Percentiles rank a stretch among this genome's conserved stretches.
Conservation (phyloP, 371 early-diverging fungal genomes). For the Syncephalastrum contaminatum region DNA sequence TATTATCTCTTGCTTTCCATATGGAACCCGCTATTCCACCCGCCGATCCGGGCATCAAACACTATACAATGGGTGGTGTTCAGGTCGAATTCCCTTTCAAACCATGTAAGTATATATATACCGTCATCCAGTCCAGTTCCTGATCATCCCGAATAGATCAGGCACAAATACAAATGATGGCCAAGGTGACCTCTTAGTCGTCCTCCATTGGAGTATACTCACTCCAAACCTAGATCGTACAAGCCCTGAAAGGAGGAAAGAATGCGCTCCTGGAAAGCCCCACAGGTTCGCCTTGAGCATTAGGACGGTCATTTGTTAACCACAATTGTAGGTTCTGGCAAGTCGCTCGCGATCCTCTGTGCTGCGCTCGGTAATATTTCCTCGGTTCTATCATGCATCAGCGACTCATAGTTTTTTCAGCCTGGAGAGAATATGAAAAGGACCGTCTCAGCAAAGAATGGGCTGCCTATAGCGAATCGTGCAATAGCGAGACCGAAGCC, state of each 20-base stretch:
- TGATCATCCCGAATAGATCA: constrained; percentile 28
- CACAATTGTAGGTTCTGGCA: constrained; percentile 50
- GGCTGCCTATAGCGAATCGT: no score
- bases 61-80: constrained; percentile 35
- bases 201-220: neutral
- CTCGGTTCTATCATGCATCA: neutral
- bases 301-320: neutral
- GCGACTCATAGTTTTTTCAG: constrained; percentile 10
- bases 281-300: constrained; percentile 38
- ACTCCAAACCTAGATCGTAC: constrained; percentile 39
- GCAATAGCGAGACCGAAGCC: no score
- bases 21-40: neutral
- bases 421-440: constrained; percentile 26
- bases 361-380: constrained; percentile 41
- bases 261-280: constrained; percentile 62
- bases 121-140: neutral
- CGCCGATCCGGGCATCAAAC: constrained; percentile 4
- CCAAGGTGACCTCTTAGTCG: constrained; percentile 30
- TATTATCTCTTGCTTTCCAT: no score
- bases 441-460: constrained; percentile 6
- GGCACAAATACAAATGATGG: constrained; percentile 63
- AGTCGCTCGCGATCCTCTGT: constrained; percentile 57
- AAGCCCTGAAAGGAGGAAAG: constrained; percentile 44
- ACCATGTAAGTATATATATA: constrained; percentile 39
- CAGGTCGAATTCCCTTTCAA: constrained; percentile 53